Conservation (phyloP, 2,329 filamentous ascomycete genomes). For the Nothophaeocryptopus gaeumannii region DNA sequence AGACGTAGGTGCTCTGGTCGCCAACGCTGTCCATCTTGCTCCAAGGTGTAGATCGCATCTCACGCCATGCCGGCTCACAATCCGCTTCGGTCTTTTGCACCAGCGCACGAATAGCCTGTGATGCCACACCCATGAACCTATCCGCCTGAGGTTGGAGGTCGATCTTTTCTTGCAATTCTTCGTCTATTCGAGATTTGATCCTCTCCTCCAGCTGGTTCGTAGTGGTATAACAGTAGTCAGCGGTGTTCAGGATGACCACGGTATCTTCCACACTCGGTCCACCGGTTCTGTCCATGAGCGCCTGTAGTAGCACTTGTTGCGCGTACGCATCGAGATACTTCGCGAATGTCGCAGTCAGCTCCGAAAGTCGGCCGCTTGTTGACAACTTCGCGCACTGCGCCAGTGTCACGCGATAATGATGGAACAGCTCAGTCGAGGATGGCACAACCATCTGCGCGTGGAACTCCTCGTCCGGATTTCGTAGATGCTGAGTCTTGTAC, state of each 20-base stretch:
- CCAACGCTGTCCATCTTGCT: slow-evolving; percentile 87
- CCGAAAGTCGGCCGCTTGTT: slow-evolving; percentile 79
- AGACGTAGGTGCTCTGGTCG: slow-evolving; percentile 90
- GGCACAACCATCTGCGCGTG: slow-evolving; percentile 82
- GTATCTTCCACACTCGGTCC: slow-evolving; percentile 69
- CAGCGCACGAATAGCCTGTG: slow-evolving; percentile 76
- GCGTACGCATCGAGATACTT: slow-evolving; percentile 96
- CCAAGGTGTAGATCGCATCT: slow-evolving; percentile 97
- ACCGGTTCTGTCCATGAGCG: slow-evolving; percentile 60
- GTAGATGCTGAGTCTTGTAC: slow-evolving; percentile 78
- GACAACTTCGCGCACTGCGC: slow-evolving; percentile 96
- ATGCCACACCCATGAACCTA: slow-evolving; percentile 91
- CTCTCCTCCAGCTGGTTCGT: slow-evolving; percentile 92
- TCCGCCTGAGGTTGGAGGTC: slow-evolving; percentile 93
- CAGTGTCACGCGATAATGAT: slow-evolving; percentile 89
- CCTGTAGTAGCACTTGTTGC: slow-evolving; percentile 80
- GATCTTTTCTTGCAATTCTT: slow-evolving; percentile 69
- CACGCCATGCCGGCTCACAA: slow-evolving; percentile 84
- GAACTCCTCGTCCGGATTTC: slow-evolving; percentile 86
- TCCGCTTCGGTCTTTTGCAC: slow-evolving; percentile 80
- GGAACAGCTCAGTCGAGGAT: slow-evolving; percentile 94
- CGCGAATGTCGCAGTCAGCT: slow-evolving; percentile 79
- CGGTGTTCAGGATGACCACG: slow-evolving; percentile 87
- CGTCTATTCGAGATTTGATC: slow-evolving; percentile 85
- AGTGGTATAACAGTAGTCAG: slow-evolving; percentile 94